Conservation (phyloP, 208 protist genomes). For the Acanthamoeba lenticulata region DNA sequence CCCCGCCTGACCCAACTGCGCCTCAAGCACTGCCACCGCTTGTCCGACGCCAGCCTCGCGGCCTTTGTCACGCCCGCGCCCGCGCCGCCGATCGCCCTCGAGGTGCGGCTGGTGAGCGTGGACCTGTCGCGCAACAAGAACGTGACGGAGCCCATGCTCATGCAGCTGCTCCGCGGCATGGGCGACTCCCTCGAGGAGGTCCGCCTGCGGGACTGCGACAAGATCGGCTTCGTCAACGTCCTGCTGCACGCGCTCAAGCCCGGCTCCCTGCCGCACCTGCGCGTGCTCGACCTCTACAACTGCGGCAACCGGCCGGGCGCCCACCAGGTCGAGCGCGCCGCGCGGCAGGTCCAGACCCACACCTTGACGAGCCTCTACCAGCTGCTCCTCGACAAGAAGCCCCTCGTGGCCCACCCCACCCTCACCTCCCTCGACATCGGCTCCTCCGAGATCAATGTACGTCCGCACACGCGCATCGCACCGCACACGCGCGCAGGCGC, state of each 20-base stretch:
- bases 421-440: conserved; percentile 7
- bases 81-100: no score
- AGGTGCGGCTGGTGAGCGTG: not conserved
- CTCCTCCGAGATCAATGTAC: conserved; percentile 31
- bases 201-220: conserved; percentile 7
- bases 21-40: conserved; percentile 20
- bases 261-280: not conserved
- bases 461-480: not conserved
- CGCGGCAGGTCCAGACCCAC: not conserved
- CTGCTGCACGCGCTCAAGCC: not conserved
- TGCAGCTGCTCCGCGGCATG: not conserved
- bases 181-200: not conserved
- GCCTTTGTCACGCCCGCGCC: not conserved
- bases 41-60: not conserved
- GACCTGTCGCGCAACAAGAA: conserved; percentile 60
- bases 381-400: conserved; percentile 6
- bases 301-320: conserved; percentile 29
- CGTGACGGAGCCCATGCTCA: not conserved
- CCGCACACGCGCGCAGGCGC: no score
- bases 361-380: conserved; percentile 9
- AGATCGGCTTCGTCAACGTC: not conserved
- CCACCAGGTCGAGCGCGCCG: not conserved
- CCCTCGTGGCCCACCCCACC: not conserved
- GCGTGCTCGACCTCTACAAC: conserved; percentile 50
- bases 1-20: not conserved